phyloP scores from a whole-genome alignment of 345 rosid species.

The Raphanus raphanistrum region DNA sequence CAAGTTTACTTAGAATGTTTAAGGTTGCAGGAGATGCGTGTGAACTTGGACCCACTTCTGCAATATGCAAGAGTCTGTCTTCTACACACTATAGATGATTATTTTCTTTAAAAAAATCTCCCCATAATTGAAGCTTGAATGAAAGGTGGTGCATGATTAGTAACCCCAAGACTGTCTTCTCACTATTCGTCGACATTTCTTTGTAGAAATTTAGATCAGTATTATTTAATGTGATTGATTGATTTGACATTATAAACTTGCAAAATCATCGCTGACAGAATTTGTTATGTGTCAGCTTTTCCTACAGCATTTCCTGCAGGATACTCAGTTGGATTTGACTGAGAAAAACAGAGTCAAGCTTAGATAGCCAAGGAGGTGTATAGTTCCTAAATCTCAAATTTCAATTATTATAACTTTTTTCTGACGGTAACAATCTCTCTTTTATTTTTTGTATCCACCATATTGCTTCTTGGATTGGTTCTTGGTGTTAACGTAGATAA shows the following conservation, averaged over 20 bases:
- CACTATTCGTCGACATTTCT: background rate
- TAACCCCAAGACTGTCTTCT: constrained; percentile 13
- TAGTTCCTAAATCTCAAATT: background rate
- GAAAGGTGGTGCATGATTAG: constrained; percentile 19
- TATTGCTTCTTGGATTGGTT: background rate
- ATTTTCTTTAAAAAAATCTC: background rate
- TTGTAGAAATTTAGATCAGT: background rate
- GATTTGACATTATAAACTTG: constrained; percentile 42
- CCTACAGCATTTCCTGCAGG: constrained; percentile 34
- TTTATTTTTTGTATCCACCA: background rate
- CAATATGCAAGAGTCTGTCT: constrained; percentile 26
- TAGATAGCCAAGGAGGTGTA: constrained; percentile 27
- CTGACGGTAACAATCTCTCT: constrained; percentile 23
- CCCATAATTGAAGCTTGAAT: constrained; percentile 32
- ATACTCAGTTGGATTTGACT: constrained; percentile 34
- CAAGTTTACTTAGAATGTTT: constrained; percentile 21
- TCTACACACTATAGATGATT: constrained; percentile 15
- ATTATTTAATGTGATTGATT: constrained; percentile 29
- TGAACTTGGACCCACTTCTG: constrained; percentile 37
- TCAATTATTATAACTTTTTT: constrained; percentile 9
- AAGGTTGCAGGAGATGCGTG: constrained; percentile 39
- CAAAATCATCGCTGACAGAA: constrained; percentile 45
- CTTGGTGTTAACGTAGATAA: background rate
- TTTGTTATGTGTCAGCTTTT: constrained; percentile 40
- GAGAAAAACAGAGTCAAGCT: constrained; percentile 33